Evolutionary conservation across 306 rosid species (phyloP).

Genomic region (Quillaja saponaria): DNA sequence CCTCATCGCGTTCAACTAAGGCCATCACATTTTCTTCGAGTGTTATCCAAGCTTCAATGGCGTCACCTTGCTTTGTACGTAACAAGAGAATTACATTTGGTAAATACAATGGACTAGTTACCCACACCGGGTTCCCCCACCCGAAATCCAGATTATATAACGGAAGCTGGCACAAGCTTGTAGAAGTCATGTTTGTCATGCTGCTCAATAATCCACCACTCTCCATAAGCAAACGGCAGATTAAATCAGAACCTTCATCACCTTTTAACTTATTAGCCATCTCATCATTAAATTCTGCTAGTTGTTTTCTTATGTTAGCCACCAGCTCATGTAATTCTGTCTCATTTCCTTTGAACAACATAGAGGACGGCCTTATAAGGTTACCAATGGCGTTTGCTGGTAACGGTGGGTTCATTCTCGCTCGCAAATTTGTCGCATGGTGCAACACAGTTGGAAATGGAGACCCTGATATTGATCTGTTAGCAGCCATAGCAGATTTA

Average conservation of each 20-base stretch:
- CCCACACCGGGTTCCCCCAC: constrained; percentile 45
- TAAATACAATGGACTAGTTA: constrained; percentile 15
- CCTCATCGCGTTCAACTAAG: constrained; percentile 7
- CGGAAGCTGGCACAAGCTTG: constrained; percentile 36
- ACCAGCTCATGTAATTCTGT: constrained; percentile 19
- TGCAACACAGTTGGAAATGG: constrained; percentile 29
- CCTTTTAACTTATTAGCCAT: constrained; percentile 15
- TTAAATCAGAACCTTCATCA: constrained; percentile 9
- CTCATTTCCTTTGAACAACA: neutral
- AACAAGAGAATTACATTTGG: constrained; percentile 20
- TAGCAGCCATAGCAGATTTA: constrained; percentile 42
- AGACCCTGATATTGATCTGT: constrained; percentile 19
- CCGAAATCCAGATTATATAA: constrained; percentile 41
- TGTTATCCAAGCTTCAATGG: constrained; percentile 41
- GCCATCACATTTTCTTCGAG: constrained; percentile 24
- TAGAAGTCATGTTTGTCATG: constrained; percentile 23
- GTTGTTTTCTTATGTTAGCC: constrained; percentile 18
- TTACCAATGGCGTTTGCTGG: constrained; percentile 42
- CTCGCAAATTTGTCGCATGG: constrained; percentile 40
- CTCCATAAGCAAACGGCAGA: neutral
- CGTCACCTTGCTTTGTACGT: constrained; percentile 24
- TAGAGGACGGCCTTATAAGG: constrained; percentile 31
- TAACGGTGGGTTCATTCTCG: constrained; percentile 24
- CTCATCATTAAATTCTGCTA: constrained; percentile 4
- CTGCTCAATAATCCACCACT: neutral